Conservation (phyloP, 2,329 filamentous ascomycete species). For the Emericellopsis cladophorae region DNA sequence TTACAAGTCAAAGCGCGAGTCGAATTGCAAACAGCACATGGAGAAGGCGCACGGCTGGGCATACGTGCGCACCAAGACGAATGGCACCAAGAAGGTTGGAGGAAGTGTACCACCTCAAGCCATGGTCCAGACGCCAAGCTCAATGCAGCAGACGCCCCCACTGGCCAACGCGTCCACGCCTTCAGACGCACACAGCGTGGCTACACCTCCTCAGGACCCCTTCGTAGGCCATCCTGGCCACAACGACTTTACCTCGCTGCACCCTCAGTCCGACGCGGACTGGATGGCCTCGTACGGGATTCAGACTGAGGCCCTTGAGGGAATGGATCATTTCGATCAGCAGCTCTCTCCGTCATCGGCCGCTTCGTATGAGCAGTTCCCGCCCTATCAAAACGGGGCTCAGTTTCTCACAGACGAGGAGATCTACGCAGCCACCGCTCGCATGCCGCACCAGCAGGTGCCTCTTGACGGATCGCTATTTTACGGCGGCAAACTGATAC, state of each 20-base stretch:
- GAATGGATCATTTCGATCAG: slow-evolving; percentile 25
- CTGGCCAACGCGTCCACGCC: slow-evolving; percentile 52
- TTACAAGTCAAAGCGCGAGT: slow-evolving; percentile 91
- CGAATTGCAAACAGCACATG: slow-evolving; percentile 98
- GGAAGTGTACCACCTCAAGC: neutral
- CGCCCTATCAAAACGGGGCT: slow-evolving; percentile 46
- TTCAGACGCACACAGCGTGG: slow-evolving; percentile 35
- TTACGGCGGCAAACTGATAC: slow-evolving; percentile 28
- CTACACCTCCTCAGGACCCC: slow-evolving; percentile 43
- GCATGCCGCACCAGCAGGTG: slow-evolving; percentile 40
- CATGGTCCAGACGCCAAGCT: slow-evolving; percentile 25
- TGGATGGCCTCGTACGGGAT: slow-evolving; percentile 24
- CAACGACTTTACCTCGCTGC: slow-evolving; percentile 36
- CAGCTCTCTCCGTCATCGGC: slow-evolving; percentile 24
- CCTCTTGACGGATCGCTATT: slow-evolving; percentile 19
- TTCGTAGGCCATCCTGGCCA: slow-evolving; percentile 12
- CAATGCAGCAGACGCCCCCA: slow-evolving; percentile 41
- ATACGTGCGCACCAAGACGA: slow-evolving; percentile 89
- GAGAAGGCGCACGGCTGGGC: slow-evolving; percentile 87
- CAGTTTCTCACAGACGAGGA: slow-evolving; percentile 52
- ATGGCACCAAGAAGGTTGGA: slow-evolving; percentile 49
- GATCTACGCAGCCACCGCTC: slow-evolving; percentile 45
- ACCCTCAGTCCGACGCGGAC: slow-evolving; percentile 23
- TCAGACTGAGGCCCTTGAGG: slow-evolving; percentile 21
- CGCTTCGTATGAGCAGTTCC: slow-evolving; percentile 36